Evolutionary conservation across 352 stramenopile genomes (phyloP), one percentile per base, ranked within the genome.

Genomic region (Phytophthora nicotianae): DNA sequence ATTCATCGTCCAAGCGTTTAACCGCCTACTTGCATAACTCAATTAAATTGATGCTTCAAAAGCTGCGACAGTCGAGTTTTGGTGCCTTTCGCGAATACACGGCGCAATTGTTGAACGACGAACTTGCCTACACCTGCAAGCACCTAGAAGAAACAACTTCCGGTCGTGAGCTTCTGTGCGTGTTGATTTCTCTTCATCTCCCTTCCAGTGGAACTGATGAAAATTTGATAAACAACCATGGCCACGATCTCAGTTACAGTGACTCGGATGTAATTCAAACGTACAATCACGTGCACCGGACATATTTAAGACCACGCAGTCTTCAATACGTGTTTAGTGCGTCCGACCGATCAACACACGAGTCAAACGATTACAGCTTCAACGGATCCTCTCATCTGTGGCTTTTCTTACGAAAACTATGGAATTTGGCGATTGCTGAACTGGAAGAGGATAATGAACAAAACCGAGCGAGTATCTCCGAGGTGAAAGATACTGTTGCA

Each of bases 381-480:
- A n/a, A 23, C 26, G 68, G 68, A 2, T 76, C 58, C 20, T 52
- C 53, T 6, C 68, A 71, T 19, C 37, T 71, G 26, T 74, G 68
- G 70, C 27, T 24, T 26, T 79, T 79, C 19, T 16, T 79, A 6
- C 64, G 41, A 14, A 68, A 63, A 38, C 37, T 79, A 0, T 76
- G 54, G 53, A 45, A 56, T 2, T 17, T 61, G 11, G 43, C 33
- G 20, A 56, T 20, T 50, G 7, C 48, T 32, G 45, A 29, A 38
- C 11, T 23, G 10, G 20, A 45, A 13, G 2, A 27, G 23, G 6
- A 9, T 10, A 42, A 26, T 20, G 42, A 61, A 17, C 26, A 23
- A 29, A 32, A 13, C 1, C 20, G 13, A 43, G n/a, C 26, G 6
- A 43, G 7, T 41, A 23, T 54, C 3, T 50, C 17, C 16, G 24